Evolutionary conservation across 2,329 filamentous ascomycete genomes (phyloP).

Genomic region (Fusarium bulbicola): DNA sequence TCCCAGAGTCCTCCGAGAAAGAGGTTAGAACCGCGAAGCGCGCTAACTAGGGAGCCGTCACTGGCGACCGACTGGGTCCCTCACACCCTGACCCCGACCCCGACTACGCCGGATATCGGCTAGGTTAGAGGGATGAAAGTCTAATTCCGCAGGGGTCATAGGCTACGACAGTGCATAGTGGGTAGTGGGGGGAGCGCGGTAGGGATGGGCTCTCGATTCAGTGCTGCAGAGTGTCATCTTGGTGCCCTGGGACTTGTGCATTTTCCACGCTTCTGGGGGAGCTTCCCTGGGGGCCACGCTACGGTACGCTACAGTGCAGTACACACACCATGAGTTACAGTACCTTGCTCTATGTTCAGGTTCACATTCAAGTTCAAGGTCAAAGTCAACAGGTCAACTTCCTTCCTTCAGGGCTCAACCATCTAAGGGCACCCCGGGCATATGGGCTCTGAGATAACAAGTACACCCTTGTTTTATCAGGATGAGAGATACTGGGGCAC

Average conservation of each 20-base stretch:
- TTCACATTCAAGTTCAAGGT: not conserved
- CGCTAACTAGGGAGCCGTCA: conserved; percentile 22
- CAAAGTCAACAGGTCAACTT: not conserved
- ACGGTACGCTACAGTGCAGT: conserved; percentile 3
- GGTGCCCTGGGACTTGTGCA: conserved; percentile 16
- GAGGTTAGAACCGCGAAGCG: conserved; percentile 2
- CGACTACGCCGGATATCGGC: conserved; percentile 38
- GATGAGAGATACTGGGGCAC: conserved; percentile 1
- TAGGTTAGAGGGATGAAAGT: conserved; percentile 38
- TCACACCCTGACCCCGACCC: conserved; percentile 9
- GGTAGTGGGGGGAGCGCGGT: not conserved
- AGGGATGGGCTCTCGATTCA: conserved; percentile 21
- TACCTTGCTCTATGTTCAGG: not conserved
- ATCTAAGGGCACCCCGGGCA: conserved; percentile 15
- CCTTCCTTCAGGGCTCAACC: conserved; percentile 1
- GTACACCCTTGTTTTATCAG: conserved; percentile 2
- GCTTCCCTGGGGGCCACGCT: conserved; percentile 10
- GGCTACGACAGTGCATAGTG: conserved; percentile 2
- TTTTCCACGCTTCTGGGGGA: conserved; percentile 21
- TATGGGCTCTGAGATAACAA: conserved; percentile 17
- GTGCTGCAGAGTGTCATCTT: conserved; percentile 24
- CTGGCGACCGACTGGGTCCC: not conserved
- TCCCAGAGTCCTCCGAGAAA: not conserved
- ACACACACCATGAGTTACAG: not conserved
- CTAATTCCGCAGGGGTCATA: conserved; percentile 33